Evolutionary conservation across 176 grass and related monocot species (phyloP), one percentile per base, ranked within the genome.

Genomic region (Phyllostachys edulis): DNA sequence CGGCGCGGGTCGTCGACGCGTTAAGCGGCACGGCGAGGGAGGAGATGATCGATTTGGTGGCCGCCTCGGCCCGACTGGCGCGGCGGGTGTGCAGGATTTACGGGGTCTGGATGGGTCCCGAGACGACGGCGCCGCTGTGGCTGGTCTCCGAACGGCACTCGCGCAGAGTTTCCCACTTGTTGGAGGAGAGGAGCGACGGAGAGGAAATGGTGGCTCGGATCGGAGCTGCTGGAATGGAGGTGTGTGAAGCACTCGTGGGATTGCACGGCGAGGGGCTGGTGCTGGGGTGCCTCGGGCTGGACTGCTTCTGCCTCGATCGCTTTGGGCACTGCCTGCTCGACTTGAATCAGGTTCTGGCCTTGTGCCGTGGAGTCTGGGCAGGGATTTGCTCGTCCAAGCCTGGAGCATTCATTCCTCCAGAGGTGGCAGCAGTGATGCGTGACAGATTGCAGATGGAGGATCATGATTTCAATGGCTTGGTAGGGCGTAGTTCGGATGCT

Each of bases 271-370:
- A 92, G 50, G 89, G 93, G 12, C 18, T 96, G 36, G 72, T 88
- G 32, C 49, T 90, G 26, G 93, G 93, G 16, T 96, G 96, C 77
- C 76, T 99, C 32, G 84, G 77, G 17, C 76, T 84, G 69, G 74
- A 80, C 57, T 96, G 93, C 86, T 90, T 94, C 83, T 78, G 75
- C 76, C 78, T 95, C 3, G 89, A 94, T 77, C 50, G 10, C 17
- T 87, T 89, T 76, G 89, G 86, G 37, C 87, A 95, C 68, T 89
- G 90, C 73, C 63, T 95, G 37, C 83, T 98, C 41, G 89, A 95
- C 93, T 80, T 95, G 73, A 98, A 84, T 66, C 69, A 90, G 76
- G 80, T 34, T 20, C 67, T 98, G 71, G 27, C 84, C 1, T 81
- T 88, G 80, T 85, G 71, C 60, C 88, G 83, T 45, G 45, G 49